A percentile compares a stretch with the other conserved stretches of the same genome.
Conservation (phyloP, 306 rosid species). For the Vicia faba region DNA sequence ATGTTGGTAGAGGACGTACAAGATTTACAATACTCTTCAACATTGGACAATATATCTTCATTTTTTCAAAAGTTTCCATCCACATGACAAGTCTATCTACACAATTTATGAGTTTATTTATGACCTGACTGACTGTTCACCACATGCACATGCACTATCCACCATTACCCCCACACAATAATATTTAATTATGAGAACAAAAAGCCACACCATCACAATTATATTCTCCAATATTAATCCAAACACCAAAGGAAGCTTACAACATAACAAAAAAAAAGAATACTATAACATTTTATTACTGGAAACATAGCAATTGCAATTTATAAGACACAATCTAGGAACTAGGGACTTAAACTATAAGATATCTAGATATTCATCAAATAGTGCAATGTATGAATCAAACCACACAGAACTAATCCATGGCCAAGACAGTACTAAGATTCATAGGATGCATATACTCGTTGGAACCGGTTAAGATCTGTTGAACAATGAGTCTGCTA, state of each 20-base stretch:
- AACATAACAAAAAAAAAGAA: background rate
- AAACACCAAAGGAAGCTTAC: background rate
- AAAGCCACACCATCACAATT: background rate
- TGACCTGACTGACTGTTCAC: too few relatives aligned
- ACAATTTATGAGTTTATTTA: too few relatives aligned
- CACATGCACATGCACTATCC: too few relatives aligned
- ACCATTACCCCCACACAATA: background rate
- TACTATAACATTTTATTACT: too few relatives aligned
- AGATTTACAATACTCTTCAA: too few relatives aligned
- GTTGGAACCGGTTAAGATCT: constrained; percentile 53
- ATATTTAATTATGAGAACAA: background rate
- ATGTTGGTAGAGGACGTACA: too few relatives aligned
- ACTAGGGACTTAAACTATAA: background rate
- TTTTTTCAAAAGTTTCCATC: too few relatives aligned
- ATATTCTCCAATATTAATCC: background rate
- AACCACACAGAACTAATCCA: constrained; percentile 40
- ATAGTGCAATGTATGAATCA: constrained; percentile 14
- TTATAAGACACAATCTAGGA: background rate
- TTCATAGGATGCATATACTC: constrained; percentile 73
- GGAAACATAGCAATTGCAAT: too few relatives aligned
- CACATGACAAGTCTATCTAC: too few relatives aligned
- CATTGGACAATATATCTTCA: too few relatives aligned
- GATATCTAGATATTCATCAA: background rate
- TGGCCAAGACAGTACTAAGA: constrained; percentile 61
- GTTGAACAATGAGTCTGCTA: constrained; percentile 55